Conservation (phyloP, 495 filamentous ascomycete genomes). For the Lineolata rhizophorae region DNA sequence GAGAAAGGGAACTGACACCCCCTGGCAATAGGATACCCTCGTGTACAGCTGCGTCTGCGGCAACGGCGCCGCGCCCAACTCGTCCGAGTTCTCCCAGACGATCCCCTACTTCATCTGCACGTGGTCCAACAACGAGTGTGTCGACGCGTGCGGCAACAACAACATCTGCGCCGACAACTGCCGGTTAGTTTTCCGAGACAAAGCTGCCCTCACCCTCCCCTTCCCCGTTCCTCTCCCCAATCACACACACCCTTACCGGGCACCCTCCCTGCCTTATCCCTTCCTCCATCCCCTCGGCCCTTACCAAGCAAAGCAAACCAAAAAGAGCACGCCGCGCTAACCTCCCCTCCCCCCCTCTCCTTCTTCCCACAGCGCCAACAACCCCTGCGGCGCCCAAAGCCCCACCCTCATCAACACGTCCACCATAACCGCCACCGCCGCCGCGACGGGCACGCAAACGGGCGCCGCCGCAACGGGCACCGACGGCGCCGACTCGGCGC, state of each 20-base stretch:
- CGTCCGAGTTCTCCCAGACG: slow-evolving; percentile 65
- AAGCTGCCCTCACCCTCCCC: not conserved
- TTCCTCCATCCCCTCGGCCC: too few species aligned
- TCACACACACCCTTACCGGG: too few species aligned
- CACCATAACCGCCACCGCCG: slow-evolving; percentile 23
- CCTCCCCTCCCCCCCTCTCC: too few species aligned
- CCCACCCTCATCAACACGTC: slow-evolving; percentile 40
- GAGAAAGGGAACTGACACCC: not conserved
- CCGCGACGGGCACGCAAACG: slow-evolving; percentile 20
- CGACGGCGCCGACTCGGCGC: slow-evolving; percentile 10
- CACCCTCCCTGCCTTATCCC: too few species aligned
- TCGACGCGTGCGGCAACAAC: slow-evolving; percentile 32
- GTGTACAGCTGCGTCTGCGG: slow-evolving; percentile 53
- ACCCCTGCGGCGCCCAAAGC: slow-evolving; percentile 63
- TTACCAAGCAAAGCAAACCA: not conserved
- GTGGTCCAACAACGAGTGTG: slow-evolving; percentile 49
- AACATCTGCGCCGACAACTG: slow-evolving; percentile 40
- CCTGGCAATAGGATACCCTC: slow-evolving; percentile 31
- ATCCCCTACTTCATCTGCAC: slow-evolving; percentile 71
- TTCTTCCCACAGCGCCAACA: slow-evolving; percentile 25
- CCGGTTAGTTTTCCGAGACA: slow-evolving; percentile 17
- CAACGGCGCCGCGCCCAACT: slow-evolving; percentile 49
- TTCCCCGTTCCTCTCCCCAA: not conserved
- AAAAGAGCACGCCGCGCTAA: slow-evolving; percentile 17
- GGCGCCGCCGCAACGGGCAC: slow-evolving; percentile 11